Conservation (phyloP, 768 basidiomycete genomes). For the Suillus subalutaceus region DNA sequence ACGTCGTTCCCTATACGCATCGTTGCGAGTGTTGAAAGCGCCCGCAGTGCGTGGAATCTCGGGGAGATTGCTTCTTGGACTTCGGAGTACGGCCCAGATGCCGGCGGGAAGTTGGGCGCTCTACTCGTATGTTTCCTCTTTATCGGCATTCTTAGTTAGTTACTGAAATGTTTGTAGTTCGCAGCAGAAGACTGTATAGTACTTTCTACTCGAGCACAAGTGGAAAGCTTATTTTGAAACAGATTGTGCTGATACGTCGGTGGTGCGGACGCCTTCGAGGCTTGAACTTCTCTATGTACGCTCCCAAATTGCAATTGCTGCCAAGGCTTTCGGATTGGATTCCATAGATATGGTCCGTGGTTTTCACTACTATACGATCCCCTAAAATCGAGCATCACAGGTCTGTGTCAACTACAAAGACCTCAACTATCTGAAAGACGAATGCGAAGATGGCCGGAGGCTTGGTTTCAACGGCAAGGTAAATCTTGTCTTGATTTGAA, state of each 20-base stretch:
- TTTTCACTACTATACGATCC: neutral
- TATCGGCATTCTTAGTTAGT: neutral
- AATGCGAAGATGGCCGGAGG: conserved; percentile 76
- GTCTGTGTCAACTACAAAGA: conserved; percentile 91
- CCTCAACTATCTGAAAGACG: conserved; percentile 61
- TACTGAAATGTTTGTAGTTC: conserved; percentile 56
- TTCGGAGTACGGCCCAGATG: conserved; percentile 43
- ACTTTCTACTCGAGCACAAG: neutral
- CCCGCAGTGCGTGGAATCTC: conserved; percentile 66
- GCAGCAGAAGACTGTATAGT: conserved; percentile 90
- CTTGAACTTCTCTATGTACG: conserved; percentile 83
- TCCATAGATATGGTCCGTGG: conserved; percentile 85
- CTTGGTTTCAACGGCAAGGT: conserved; percentile 95
- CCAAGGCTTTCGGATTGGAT: conserved; percentile 80
- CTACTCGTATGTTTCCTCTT: conserved; percentile 56
- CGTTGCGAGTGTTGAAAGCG: conserved; percentile 87
- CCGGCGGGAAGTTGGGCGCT: conserved; percentile 60
- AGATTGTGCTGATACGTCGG: conserved; percentile 91
- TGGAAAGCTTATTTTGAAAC: conserved; percentile 11
- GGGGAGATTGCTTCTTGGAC: conserved; percentile 74
- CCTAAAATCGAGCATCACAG: conserved; percentile 37
- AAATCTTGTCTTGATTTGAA: conserved; percentile 6
- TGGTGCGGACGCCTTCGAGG: conserved; percentile 74
- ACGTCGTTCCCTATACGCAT: conserved; percentile 49
- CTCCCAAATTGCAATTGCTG: conserved; percentile 77